A percentile compares a stretch with the other conserved stretches of the same genome.
These are phyloP conservation scores for Leccinum ponderosum DNA, from an alignment of 1,284 basidiomycete genomes.

Conservation along the genomic window DNA sequence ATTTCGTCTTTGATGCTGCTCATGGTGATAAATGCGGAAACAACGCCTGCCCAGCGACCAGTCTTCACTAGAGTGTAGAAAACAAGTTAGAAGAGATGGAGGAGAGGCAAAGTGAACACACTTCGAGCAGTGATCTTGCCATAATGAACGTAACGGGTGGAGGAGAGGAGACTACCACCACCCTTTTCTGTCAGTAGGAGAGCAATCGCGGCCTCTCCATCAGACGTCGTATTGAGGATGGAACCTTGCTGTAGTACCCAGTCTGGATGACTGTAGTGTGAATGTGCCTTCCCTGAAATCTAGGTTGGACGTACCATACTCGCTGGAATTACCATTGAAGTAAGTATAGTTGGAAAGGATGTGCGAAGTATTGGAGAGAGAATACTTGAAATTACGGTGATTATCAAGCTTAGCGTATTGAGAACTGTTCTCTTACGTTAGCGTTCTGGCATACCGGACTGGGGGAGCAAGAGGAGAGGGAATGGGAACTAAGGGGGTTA, in stretches of 20 bases:
- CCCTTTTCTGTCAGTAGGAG: slow-evolving; percentile 66
- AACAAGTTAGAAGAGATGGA: background rate
- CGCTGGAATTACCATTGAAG: slow-evolving; percentile 74
- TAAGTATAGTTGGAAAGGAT: slow-evolving; percentile 63
- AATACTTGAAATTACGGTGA: slow-evolving; percentile 43
- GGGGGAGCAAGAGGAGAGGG: slow-evolving; percentile 67
- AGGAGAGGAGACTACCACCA: slow-evolving; percentile 75
- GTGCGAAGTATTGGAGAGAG: slow-evolving; percentile 65
- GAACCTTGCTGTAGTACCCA: slow-evolving; percentile 71
- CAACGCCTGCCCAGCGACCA: slow-evolving; percentile 70
- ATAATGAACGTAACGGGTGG: slow-evolving; percentile 81
- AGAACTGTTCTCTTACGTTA: slow-evolving; percentile 43
- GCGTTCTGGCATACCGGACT: slow-evolving; percentile 68
- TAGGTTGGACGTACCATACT: slow-evolving; percentile 41
- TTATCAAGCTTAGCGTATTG: background rate
- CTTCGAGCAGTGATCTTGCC: slow-evolving; percentile 72
- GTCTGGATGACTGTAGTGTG: slow-evolving; percentile 41
- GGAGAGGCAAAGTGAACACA: slow-evolving; percentile 34
- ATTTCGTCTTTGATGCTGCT: slow-evolving; percentile 84
- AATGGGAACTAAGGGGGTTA: slow-evolving; percentile 69
- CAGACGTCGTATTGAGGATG: slow-evolving; percentile 61
- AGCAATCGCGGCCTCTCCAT: slow-evolving; percentile 63
- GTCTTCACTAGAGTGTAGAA: slow-evolving; percentile 57
- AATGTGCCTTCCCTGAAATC: background rate
- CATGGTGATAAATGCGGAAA: slow-evolving; percentile 87